phyloP scores from a whole-genome alignment of 2,329 filamentous ascomycete genomes.

The Colletotrichum sidae region DNA sequence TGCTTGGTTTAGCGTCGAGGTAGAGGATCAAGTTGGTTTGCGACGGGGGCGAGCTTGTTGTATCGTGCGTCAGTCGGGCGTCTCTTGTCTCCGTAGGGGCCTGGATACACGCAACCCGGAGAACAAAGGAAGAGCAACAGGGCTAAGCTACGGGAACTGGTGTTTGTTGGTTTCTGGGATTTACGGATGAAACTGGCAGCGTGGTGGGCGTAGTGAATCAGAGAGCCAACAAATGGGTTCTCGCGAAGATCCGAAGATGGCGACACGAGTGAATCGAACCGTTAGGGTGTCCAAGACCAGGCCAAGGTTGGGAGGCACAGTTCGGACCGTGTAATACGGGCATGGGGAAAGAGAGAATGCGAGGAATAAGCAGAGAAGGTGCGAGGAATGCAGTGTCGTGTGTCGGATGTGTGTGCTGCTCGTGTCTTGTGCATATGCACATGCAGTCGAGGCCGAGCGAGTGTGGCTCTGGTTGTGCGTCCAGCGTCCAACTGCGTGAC shows the following conservation, averaged over 20 bases:
- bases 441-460: constrained; percentile 27
- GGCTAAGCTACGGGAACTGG: constrained; percentile 1
- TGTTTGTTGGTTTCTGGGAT: constrained; percentile 9
- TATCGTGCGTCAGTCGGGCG: constrained; percentile 33
- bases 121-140: constrained; percentile 31
- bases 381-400: constrained; percentile 27
- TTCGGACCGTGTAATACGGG: too few species aligned
- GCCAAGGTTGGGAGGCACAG: too few species aligned
- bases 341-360: constrained; percentile 27
- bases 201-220: background rate
- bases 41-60: constrained; percentile 34
- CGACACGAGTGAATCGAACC: too few species aligned
- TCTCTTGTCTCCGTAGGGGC: constrained; percentile 31
- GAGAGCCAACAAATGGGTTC: too few species aligned
- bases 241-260: too few species aligned
- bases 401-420: background rate
- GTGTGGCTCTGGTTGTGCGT: constrained; percentile 8
- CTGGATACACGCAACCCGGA: constrained; percentile 8
- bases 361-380: constrained; percentile 32
- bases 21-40: constrained; percentile 16
- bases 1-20: constrained; percentile 21
- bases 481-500: constrained; percentile 4
- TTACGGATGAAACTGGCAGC: constrained; percentile 1
- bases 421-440: constrained; percentile 30
- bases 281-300: too few species aligned